A percentile compares a stretch with the other conserved stretches of the same genome.
Evolutionary conservation across 2,329 filamentous ascomycete species (phyloP).

Genomic region (Diaporthe velutina): DNA sequence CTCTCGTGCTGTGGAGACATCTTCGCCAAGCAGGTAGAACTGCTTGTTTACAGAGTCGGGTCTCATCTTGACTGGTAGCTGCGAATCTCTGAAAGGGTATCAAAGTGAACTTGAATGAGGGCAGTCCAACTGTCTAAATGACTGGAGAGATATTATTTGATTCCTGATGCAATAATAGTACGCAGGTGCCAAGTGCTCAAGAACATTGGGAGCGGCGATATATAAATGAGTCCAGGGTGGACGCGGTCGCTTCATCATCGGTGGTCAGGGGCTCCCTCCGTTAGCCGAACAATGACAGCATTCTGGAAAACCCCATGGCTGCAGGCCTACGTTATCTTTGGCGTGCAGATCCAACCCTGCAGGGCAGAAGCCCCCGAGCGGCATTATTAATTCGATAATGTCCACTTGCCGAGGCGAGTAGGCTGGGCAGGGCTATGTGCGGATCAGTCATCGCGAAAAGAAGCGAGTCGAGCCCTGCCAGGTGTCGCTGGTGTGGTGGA

Average conservation of each 20-base stretch:
- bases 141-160: background rate
- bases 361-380: background rate
- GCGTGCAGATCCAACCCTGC: background rate
- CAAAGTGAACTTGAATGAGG: background rate
- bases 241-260: slow-evolving; percentile 15
- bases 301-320: background rate
- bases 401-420: slow-evolving; percentile 39
- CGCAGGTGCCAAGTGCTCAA: slow-evolving; percentile 4
- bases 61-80: slow-evolving; percentile 46
- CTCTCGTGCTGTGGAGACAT: slow-evolving; percentile 50
- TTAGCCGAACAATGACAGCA: slow-evolving; percentile 1
- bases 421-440: slow-evolving; percentile 21
- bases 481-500: background rate
- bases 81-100: background rate
- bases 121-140: background rate
- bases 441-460: background rate
- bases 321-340: slow-evolving; percentile 5
- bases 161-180: slow-evolving; percentile 14
- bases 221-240: slow-evolving; percentile 25
- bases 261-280: slow-evolving; percentile 5
- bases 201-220: slow-evolving; percentile 26
- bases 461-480: slow-evolving; percentile 10
- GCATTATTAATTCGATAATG: background rate
- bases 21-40: slow-evolving; percentile 59
- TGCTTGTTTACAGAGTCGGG: slow-evolving; percentile 46